Evolutionary conservation across 192 early-diverging fungal species (phyloP).

Genomic region (Glomus cerebriforme): DNA sequence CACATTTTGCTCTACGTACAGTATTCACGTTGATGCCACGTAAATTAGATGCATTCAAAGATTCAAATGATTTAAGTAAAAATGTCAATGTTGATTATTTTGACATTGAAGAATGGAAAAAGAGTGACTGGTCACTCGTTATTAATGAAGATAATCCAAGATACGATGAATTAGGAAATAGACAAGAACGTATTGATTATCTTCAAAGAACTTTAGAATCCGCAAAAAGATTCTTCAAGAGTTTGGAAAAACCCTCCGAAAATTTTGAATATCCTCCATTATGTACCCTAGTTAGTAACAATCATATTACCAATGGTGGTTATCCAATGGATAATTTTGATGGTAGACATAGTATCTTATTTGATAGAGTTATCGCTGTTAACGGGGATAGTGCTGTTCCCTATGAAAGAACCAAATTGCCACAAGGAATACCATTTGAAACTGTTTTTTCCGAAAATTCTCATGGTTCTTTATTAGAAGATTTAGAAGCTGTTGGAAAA

Average conservation of each 20-base stretch:
- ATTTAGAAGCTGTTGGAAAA: slow-evolving; percentile 20
- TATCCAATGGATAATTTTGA: background rate
- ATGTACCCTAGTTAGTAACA: background rate
- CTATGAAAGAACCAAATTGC: slow-evolving; percentile 10
- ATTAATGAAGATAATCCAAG: background rate
- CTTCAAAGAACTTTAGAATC: slow-evolving; percentile 13
- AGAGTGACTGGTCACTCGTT: background rate
- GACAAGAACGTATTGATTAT: slow-evolving; percentile 17
- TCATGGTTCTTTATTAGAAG: slow-evolving; percentile 26
- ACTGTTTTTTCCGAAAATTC: background rate
- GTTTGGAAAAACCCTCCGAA: background rate
- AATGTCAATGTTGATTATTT: slow-evolving; percentile 11
- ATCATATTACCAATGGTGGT: background rate
- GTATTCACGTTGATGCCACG: background rate
- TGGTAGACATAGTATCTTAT: background rate
- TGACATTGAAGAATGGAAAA: slow-evolving; percentile 14
- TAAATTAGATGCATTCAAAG: background rate
- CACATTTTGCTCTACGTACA: slow-evolving; percentile 1
- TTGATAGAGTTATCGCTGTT: background rate
- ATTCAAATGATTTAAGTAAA: background rate
- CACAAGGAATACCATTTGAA: slow-evolving; percentile 22
- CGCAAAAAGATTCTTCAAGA: slow-evolving; percentile 9
- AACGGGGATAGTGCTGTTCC: slow-evolving; percentile 16
- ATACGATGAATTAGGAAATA: slow-evolving; percentile 14
- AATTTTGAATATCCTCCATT: slow-evolving; percentile 26